Base-by-base conservation (phyloP, 192 early-diverging fungal genomes). In the Backusella tarrabulga region DNA sequence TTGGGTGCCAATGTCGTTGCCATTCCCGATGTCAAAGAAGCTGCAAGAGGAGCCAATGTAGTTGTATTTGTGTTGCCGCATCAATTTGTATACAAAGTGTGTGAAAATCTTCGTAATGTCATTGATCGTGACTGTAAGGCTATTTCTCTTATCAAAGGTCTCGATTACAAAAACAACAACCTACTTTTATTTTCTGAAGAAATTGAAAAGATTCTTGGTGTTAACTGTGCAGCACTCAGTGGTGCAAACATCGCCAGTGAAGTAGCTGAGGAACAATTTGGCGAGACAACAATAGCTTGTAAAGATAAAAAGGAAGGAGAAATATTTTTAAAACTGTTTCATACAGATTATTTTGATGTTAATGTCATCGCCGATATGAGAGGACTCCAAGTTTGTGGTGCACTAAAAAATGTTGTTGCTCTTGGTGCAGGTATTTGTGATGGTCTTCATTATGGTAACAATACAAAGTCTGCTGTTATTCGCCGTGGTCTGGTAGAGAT, bases 401-500 rank as follows among this genome's bases (percentile, higher is more conserved):
- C 97, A 0, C 77, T 99, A 17, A 99, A 99, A 83, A 99, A 99
- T 87, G 91, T 99, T 4, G 88, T 99, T 15, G 97, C 97, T 2
- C 88, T 99, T 46, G 97, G 93, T 21, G 97, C 95, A 17, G 97
- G 97, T 41, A 87, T 98, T 50, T 90, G 96, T 67, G 96, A 99
- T 84, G 96, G 97, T 11, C 86, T 98, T 67, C 92, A 93, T 81
- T 74, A 74, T 35, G 72, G 72, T 41, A 74, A 74, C 29, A 74
- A 99, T 86, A 93, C 97, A 12, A 97, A 99, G 83, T 95, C 97
- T 0, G 97, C 97, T 4, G 93, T 99, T 40, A 97, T 99, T 74
- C 90, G 97, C 63, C 91, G 95, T 50, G 97, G 97, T 19, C 85
- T 98, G 56, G 85, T 95, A 54, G 97, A 99, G 80, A 99, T 98